Conservation (phyloP, 441 rosid species). For the Euphorbia schlechtendalii region DNA sequence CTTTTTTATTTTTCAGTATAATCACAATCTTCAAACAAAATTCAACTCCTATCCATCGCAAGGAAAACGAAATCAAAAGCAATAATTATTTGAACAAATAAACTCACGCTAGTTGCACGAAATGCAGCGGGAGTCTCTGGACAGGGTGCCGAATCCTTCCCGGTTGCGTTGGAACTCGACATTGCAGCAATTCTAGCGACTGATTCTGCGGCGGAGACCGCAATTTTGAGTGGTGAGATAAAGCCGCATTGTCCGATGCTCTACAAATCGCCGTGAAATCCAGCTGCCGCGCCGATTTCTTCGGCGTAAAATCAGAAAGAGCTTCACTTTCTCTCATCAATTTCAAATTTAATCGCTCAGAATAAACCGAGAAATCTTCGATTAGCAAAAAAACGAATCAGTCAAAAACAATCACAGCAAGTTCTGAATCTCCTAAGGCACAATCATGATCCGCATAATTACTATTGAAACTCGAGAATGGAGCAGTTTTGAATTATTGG, state of each 20-base stretch:
- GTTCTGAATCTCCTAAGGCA: neutral
- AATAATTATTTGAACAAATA: neutral
- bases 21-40: neutral
- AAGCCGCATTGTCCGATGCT: slow-evolving; percentile 13
- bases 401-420: neutral
- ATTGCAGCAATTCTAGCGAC: slow-evolving; percentile 19
- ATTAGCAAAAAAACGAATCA: neutral
- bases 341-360: neutral
- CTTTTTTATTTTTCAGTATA: neutral
- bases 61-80: neutral
- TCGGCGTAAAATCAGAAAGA: slow-evolving; percentile 45
- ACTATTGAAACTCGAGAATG: no score
- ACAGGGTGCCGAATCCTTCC: no score
- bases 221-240: neutral
- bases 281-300: slow-evolving; percentile 74
- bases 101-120: slow-evolving; percentile 26
- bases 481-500: no score
- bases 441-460: neutral
- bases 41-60: neutral
- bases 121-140: no score
- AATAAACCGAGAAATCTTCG: neutral
- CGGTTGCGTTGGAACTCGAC: no score
- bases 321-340: slow-evolving; percentile 22
- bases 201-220: slow-evolving; percentile 10
- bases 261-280: slow-evolving; percentile 48